phyloP scores from a whole-genome alignment of 1,139 yeast genomes.

The Pneumocystis wakefieldiae region DNA sequence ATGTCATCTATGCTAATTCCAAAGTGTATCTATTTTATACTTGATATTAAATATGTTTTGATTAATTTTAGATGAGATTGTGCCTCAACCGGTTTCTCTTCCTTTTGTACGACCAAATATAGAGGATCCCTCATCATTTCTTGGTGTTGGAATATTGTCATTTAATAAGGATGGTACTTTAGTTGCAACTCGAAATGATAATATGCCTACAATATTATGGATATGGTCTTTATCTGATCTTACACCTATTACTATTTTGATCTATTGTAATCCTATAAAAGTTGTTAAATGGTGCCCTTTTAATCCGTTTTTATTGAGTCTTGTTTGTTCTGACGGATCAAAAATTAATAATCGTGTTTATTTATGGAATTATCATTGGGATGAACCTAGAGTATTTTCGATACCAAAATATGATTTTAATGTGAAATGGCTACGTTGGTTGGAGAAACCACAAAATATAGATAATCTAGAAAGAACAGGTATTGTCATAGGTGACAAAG shows the following conservation, averaged over 20 bases:
- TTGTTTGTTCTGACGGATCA: constrained; percentile 9
- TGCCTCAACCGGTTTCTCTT: constrained; percentile 11
- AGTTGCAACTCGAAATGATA: constrained; percentile 14
- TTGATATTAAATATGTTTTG: not conserved
- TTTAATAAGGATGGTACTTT: constrained; percentile 14
- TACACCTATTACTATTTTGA: constrained; percentile 14
- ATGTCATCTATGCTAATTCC: constrained; percentile 4
- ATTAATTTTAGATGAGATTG: not conserved
- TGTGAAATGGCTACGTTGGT: constrained; percentile 7
- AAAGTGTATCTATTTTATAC: constrained; percentile 5
- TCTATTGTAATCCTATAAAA: constrained; percentile 7
- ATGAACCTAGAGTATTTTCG: constrained; percentile 6
- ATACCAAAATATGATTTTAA: constrained; percentile 11
- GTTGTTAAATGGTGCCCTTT: constrained; percentile 15
- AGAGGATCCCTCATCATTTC: constrained; percentile 12
- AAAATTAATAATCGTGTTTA: constrained; percentile 2
- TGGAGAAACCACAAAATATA: constrained; percentile 1
- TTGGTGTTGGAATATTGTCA: constrained; percentile 10
- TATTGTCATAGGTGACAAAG: not conserved
- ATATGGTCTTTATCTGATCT: constrained; percentile 15
- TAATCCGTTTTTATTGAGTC: constrained; percentile 9
- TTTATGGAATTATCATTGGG: constrained; percentile 11
- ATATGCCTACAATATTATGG: constrained; percentile 16
- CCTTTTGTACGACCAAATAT: constrained; percentile 9
- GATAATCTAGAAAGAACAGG: not conserved